Base-by-base conservation (phyloP, 148 eudicot genomes). In the Spergularia marina region DNA sequence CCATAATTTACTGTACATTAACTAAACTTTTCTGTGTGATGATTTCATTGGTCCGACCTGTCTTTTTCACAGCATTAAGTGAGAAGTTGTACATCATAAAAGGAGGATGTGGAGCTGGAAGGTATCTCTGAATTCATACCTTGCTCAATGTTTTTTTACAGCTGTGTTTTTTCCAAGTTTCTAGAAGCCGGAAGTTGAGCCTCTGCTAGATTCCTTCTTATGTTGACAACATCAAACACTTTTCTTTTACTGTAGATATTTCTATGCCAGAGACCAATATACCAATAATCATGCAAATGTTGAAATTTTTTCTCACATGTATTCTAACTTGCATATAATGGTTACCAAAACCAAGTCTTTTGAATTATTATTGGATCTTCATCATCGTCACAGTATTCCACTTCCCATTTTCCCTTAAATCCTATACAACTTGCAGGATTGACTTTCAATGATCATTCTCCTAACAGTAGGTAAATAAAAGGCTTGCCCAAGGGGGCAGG, bases 101-200 rank as follows among this genome's bases (percentile, higher is more conserved):
- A 80, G 99, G 99, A 79, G 95, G 95, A 79, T 96, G 99, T 81
- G 99, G 99, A 74, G 90, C 99, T 79, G 99, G 97, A 87, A 96
- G 99, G 99, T 96, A 89, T 53, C 36, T 71, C 52, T 70, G 68
- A 23, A 55, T 80, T 54, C 5, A 25, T 21, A 21, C 68, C 18
- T 58, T 70, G 67, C 53, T 41, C 34, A 52, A 51, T 68, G 17
- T 44, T 65, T 20, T 18, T 12, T 21, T 6, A 56, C 39, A 8
- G 36, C 36, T 30, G 36, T 6, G 49, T 44, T 4, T 44, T 44
- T 44, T 44, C 49, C 49, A 44, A 44, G 49, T 6, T 41, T 44
- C 8, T 44, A 44, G 49, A 6, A 44, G 10, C 13, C 53, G 53
- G 9, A 23, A 25, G 25, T 25, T 17, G 10, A 58, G 20, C 1